Percentiles rank a stretch among this genome's conserved stretches.
Conservation (phyloP, 768 basidiomycete genomes). For the Suillus decipiens region DNA sequence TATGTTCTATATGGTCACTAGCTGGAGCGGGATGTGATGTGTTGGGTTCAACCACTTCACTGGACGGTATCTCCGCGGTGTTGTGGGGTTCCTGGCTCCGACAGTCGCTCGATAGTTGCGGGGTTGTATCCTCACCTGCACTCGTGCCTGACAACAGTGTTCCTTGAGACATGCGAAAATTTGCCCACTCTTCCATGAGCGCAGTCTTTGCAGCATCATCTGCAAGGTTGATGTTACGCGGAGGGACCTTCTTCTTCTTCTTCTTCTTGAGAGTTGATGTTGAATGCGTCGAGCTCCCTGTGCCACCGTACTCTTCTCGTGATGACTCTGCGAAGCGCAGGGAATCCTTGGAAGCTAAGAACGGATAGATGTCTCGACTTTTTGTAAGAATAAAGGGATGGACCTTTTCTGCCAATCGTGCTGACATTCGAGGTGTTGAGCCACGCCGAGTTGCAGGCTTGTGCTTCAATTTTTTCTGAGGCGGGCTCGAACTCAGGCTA, state of each 20-base stretch:
- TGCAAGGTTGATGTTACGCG: constrained; percentile 17
- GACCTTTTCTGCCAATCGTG: constrained; percentile 23
- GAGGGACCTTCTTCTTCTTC: constrained; percentile 19
- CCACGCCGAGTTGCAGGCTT: background rate
- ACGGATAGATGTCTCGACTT: constrained; percentile 30
- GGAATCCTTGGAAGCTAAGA: constrained; percentile 27
- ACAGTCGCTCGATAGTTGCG: background rate
- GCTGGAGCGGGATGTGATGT: too few relatives aligned
- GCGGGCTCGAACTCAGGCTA: background rate
- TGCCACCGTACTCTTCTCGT: background rate
- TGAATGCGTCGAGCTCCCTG: background rate
- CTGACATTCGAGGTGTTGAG: constrained; percentile 19
- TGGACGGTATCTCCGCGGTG: background rate
- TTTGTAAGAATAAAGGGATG: constrained; percentile 18
- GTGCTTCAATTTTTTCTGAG: constrained; percentile 1
- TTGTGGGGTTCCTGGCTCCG: background rate
- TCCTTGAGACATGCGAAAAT: constrained; percentile 31
- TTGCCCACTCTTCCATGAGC: constrained; percentile 33
- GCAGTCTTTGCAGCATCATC: constrained; percentile 25
- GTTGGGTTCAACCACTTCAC: background rate
- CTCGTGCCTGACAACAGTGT: constrained; percentile 14
- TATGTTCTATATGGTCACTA: background rate
- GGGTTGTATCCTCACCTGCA: background rate
- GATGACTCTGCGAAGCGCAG: constrained; percentile 1
- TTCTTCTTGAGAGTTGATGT: constrained; percentile 11